Evolutionary conservation across 225 moss, liverwort and hornwort genomes (phyloP), one percentile per base, ranked within the genome.

Genomic region (Climacium dendroides): DNA sequence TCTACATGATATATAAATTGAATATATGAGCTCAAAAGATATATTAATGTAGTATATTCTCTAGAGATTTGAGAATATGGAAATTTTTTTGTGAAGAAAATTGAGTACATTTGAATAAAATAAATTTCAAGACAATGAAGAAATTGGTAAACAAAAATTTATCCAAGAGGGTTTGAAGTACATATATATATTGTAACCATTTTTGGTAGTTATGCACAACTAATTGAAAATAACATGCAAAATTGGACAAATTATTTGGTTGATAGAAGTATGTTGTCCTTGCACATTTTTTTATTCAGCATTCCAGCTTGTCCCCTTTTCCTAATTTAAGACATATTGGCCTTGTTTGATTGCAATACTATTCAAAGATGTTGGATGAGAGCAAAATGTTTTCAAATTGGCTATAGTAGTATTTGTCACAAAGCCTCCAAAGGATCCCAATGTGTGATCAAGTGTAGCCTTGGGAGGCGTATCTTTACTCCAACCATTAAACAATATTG

Each of bases 341-440:
- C 90, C 82, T 79, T 92, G 93, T 47, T 89, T 89, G 3, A 52
- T 5, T n/a, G 90, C 87, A 75, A 86, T 78, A 28, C 67, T 81
- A 70, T 45, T 70, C 4, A 93, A 63, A 79, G 78, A 74, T 77
- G 48, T 43, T 39, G 90, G 93, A 73, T 87, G 86, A 60, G 86
- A 69, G 47, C 93, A 93, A 79, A 92, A 88, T 19, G 47, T 20
- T 41, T 93, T 92, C 87, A 92, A 78, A 87, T 82, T 80, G 26
- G 86, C 45, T 13, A 53, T 9, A 10, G 88, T 83, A 15, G 48
- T 67, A 26, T 93, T 92, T 52, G 86, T 88, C 32, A 90, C 85
- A 47, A 93, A 93, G 55, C 89, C 92, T 87, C 93, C 93, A 39
- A 90, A 93, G 7, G 93, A 85, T 64, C 89, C 85, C 19, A 87